These are phyloP conservation scores for Pyronema domesticum DNA, from an alignment of 495 filamentous ascomycete species.

Conservation along the genomic window DNA sequence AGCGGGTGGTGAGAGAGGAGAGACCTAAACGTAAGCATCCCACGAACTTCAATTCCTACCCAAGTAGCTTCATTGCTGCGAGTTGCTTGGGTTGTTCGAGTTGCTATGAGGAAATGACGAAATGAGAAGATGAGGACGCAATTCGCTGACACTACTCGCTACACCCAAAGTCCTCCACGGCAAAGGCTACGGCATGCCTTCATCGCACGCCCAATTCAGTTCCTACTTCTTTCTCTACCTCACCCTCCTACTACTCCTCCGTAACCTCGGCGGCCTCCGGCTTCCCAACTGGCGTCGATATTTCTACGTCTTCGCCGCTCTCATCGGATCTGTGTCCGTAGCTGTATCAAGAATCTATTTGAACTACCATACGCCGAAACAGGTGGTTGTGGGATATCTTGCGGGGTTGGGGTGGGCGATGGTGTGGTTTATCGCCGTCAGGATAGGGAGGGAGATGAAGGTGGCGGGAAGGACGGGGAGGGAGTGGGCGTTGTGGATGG, in stretches of 20 bases:
- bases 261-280: slow-evolving; percentile 39
- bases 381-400: slow-evolving; percentile 61
- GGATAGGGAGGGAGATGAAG: slow-evolving; percentile 35
- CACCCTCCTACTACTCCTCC: slow-evolving; percentile 59
- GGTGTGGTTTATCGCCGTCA: slow-evolving; percentile 61
- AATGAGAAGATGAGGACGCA: too few relatives aligned
- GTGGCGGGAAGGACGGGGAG: slow-evolving; percentile 47
- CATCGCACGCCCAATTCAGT: slow-evolving; percentile 88
- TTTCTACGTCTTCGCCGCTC: slow-evolving; percentile 35
- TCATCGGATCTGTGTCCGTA: slow-evolving; percentile 47
- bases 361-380: slow-evolving; percentile 76
- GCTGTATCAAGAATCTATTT: slow-evolving; percentile 73
- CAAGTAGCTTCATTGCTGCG: background rate
- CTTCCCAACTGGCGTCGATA: slow-evolving; percentile 6
- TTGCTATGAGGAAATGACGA: slow-evolving; percentile 1
- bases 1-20: slow-evolving; percentile 81
- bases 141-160: background rate
- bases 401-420: slow-evolving; percentile 57
- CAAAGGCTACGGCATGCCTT: slow-evolving; percentile 98
- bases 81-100: background rate
- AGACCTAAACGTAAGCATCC: slow-evolving; percentile 48
- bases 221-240: slow-evolving; percentile 74
- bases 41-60: background rate
- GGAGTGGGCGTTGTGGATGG: slow-evolving; percentile 51
- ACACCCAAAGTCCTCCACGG: slow-evolving; percentile 48